Percentiles rank a stretch among this genome's conserved stretches.
These are phyloP conservation scores for Apiotrichum gracile DNA, from an alignment of 1,284 basidiomycete species.

Conservation along the genomic window DNA sequence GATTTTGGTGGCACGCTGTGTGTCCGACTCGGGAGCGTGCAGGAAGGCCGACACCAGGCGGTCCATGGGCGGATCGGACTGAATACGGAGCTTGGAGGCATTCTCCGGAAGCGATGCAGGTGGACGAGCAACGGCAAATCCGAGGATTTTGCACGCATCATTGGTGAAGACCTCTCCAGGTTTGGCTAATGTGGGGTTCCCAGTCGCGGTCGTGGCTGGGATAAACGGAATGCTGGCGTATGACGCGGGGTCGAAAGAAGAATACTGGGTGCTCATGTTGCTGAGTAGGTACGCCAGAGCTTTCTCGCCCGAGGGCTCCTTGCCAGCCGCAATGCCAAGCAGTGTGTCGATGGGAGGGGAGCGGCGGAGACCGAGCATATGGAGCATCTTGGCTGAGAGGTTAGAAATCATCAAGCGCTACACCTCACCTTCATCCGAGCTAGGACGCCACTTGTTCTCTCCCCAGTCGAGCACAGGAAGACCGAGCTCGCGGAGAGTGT, in stretches of 20 bases:
- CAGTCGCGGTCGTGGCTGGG: conserved; percentile 59
- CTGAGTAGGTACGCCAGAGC: conserved; percentile 76
- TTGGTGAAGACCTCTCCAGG: conserved; percentile 71
- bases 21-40: conserved; percentile 58
- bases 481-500: conserved; percentile 64
- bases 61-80: conserved; percentile 64
- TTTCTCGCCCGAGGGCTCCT: conserved; percentile 33
- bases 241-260: conserved; percentile 55
- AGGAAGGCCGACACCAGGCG: conserved; percentile 62
- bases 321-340: conserved; percentile 60
- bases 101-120: conserved; percentile 56
- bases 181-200: conserved; percentile 55
- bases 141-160: conserved; percentile 64
- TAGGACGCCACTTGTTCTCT: conserved; percentile 67
- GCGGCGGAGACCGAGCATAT: conserved; percentile 67
- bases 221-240: conserved; percentile 67
- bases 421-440: conserved; percentile 74
- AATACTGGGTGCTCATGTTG: conserved; percentile 60
- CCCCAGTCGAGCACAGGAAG: conserved; percentile 88
- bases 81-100: conserved; percentile 70
- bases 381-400: conserved; percentile 70
- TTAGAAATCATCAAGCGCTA: background rate
- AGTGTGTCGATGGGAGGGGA: conserved; percentile 65
- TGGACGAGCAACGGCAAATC: conserved; percentile 58
- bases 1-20: conserved; percentile 58